Evolutionary conservation across 176 grass and related monocot species (phyloP).

Genomic region (Elaeis guineensis): DNA sequence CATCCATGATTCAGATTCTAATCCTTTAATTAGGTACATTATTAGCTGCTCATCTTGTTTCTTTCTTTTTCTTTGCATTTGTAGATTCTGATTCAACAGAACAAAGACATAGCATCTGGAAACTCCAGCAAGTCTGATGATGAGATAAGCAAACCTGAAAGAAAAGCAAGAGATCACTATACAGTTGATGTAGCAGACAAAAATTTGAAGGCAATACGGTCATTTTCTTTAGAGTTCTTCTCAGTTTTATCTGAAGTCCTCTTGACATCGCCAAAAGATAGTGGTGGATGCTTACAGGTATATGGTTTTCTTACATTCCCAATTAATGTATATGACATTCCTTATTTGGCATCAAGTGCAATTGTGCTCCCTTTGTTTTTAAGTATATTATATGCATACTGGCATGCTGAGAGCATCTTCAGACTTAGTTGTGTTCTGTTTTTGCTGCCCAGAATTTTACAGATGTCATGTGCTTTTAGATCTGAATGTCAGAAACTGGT

Average conservation of each 20-base stretch:
- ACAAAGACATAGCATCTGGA: constrained; percentile 51
- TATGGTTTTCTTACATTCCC: constrained; percentile 8
- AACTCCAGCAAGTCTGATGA: constrained; percentile 31
- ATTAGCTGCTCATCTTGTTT: constrained; percentile 3
- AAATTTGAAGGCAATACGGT: constrained; percentile 64
- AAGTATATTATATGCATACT: too few relatives aligned
- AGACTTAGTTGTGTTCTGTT: too few relatives aligned
- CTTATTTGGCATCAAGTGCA: not conserved
- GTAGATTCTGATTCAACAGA: constrained; percentile 91
- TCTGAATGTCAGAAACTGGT: too few relatives aligned
- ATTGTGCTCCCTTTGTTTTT: not conserved
- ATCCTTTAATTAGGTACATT: not conserved
- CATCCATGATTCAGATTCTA: not conserved
- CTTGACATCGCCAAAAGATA: constrained; percentile 47
- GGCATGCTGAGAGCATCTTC: too few relatives aligned
- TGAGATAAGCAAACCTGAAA: constrained; percentile 60
- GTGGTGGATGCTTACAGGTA: constrained; percentile 73
- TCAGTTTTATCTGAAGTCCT: constrained; percentile 72
- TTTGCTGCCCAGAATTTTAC: too few relatives aligned
- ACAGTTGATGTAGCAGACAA: constrained; percentile 54
- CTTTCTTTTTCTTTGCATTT: not conserved
- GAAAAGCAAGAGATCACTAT: constrained; percentile 49
- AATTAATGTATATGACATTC: constrained; percentile 4
- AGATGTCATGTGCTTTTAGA: too few relatives aligned
- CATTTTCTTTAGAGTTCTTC: constrained; percentile 63